Evolutionary conservation across 2,329 filamentous ascomycete genomes (phyloP).

Genomic region (Cryoendolithus antarcticus): DNA sequence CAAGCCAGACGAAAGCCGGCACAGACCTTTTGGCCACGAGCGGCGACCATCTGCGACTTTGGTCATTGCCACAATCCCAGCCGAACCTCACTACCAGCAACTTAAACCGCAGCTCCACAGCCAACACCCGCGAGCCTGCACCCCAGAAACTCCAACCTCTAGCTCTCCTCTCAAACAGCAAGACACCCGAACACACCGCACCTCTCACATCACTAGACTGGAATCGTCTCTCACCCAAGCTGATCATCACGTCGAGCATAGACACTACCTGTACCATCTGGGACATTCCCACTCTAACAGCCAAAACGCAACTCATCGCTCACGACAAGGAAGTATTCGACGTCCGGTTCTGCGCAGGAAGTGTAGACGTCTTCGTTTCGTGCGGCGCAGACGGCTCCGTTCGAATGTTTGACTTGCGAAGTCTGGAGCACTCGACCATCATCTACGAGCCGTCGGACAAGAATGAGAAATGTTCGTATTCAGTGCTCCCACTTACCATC

Average conservation of each 20-base stretch:
- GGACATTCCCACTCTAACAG: conserved; percentile 95
- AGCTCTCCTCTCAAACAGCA: conserved; percentile 89
- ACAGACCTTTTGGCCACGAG: conserved; percentile 92
- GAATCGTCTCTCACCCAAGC: conserved; percentile 91
- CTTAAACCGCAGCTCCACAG: conserved; percentile 52
- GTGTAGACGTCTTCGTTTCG: conserved; percentile 96
- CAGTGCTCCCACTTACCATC: too few relatives aligned
- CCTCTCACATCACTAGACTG: conserved; percentile 93
- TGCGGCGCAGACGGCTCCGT: conserved; percentile 97
- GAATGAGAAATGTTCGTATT: conserved; percentile 45
- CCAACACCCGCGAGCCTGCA: conserved; percentile 46
- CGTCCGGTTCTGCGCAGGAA: conserved; percentile 94
- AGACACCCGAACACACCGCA: conserved; percentile 94
- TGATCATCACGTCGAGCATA: conserved; percentile 98
- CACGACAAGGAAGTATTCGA: conserved; percentile 99
- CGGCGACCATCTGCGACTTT: conserved; percentile 83
- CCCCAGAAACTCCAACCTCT: conserved; percentile 80
- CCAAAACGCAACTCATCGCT: conserved; percentile 95
- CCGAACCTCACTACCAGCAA: conserved; percentile 52
- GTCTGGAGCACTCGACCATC: conserved; percentile 94
- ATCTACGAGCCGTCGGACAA: conserved; percentile 97
- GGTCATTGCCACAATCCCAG: conserved; percentile 59
- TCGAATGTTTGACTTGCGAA: conserved; percentile 94
- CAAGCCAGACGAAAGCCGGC: conserved; percentile 85
- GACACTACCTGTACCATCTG: conserved; percentile 99